phyloP scores from a whole-genome alignment of 345 rosid genomes.

The sweet orange (Citrus sinensis) region DVS_A1.0 CM039169.1:32955001-32955500 shows the following conservation, averaged over 20 bases:
- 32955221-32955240: background rate
- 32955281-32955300: background rate
- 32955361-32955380: no score
- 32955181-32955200: background rate
- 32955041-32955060: background rate
- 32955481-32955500: no score
- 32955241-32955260: background rate
- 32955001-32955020: background rate
- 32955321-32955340: no score
- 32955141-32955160: background rate
- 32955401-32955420: no score
- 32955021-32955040: background rate
- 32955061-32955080: background rate
- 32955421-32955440: no score
- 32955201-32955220: background rate
- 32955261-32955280: background rate
- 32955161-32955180: background rate
- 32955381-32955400: rapidly evolving
- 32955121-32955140: no score
- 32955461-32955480: no score
- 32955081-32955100: background rate
- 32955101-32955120: background rate
- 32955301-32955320: background rate
- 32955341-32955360: background rate
- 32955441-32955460: no score